phyloP scores from a whole-genome alignment of 2,329 filamentous ascomycete species.

The Fusarium chaquense region DNA sequence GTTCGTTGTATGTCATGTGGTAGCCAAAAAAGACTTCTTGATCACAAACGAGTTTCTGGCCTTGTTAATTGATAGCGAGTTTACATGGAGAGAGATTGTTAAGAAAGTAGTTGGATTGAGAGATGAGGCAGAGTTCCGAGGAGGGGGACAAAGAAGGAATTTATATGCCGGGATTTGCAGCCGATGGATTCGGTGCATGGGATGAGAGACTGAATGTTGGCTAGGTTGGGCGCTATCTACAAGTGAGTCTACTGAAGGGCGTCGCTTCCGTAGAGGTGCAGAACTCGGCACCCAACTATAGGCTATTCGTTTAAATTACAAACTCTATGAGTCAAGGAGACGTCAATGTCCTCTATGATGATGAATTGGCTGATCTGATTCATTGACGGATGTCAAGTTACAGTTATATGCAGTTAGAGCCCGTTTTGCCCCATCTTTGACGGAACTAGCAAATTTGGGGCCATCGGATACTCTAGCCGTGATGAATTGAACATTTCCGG shows the following conservation, averaged over 20 bases:
- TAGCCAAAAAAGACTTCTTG: background rate
- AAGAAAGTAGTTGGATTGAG: background rate
- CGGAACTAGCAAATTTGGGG: background rate
- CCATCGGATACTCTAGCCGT: constrained; percentile 15
- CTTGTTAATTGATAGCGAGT: background rate
- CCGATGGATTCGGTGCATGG: constrained; percentile 12
- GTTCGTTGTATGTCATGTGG: constrained; percentile 29
- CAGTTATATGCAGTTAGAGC: background rate
- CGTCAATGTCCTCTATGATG: constrained; percentile 7
- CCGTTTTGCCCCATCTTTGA: background rate
- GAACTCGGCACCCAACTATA: constrained; percentile 12
- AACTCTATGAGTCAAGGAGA: constrained; percentile 9
- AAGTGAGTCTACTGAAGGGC: background rate
- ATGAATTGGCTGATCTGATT: constrained; percentile 3
- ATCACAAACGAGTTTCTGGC: constrained; percentile 14
- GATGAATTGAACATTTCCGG: constrained; percentile 12
- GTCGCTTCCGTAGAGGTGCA: constrained; percentile 1
- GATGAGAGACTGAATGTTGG: background rate
- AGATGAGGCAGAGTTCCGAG: background rate
- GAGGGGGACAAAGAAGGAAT: constrained; percentile 3
- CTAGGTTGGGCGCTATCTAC: constrained; percentile 22
- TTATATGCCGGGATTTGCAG: constrained; percentile 29
- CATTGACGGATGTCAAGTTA: background rate
- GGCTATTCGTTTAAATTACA: background rate
- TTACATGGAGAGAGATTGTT: background rate